These are phyloP conservation scores for Ephemerocybe angulata DNA, from an alignment of 768 basidiomycete species.

Conservation along the genomic window DNA sequence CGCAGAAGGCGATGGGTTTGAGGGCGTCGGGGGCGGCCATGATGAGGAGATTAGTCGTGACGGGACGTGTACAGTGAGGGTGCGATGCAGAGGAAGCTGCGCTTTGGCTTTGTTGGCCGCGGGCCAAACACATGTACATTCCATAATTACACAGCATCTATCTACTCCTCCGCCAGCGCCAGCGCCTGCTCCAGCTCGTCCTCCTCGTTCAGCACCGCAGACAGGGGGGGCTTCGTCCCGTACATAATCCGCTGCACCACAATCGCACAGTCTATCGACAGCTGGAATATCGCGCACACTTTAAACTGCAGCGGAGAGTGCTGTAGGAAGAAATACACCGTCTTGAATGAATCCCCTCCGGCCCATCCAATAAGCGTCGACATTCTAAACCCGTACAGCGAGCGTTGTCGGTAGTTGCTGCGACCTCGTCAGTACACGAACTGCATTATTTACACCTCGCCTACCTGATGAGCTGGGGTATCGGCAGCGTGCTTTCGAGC, in stretches of 20 bases:
- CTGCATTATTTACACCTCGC: conserved; percentile 12
- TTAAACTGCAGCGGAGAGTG: conserved; percentile 76
- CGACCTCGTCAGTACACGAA: conserved; percentile 4
- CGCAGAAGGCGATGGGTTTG: conserved; percentile 86
- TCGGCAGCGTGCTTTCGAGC: conserved; percentile 80
- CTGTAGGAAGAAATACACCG: conserved; percentile 76
- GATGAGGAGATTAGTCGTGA: conserved; percentile 20
- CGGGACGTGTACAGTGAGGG: conserved; percentile 1
- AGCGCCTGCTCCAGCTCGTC: conserved; percentile 77
- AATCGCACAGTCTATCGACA: conserved; percentile 79
- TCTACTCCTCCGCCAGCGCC: conserved; percentile 52
- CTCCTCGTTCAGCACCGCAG: conserved; percentile 48
- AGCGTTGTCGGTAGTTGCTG: conserved; percentile 77
- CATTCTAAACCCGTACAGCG: conserved; percentile 80
- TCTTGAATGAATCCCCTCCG: conserved; percentile 82
- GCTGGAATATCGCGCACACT: conserved; percentile 78
- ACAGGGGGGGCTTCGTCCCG: conserved; percentile 61
- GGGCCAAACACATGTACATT: conserved; percentile 11
- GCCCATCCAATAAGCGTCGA: conserved; percentile 82
- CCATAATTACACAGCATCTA: background rate
- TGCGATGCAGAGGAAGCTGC: background rate
- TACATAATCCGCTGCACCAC: conserved; percentile 71
- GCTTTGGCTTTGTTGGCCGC: conserved; percentile 14
- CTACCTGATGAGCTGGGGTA: conserved; percentile 80
- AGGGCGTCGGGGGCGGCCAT: conserved; percentile 48